These are phyloP conservation scores for Geotrichum citri-aurantii DNA, from an alignment of 1,139 yeast genomes.

Conservation along the genomic window DNA sequence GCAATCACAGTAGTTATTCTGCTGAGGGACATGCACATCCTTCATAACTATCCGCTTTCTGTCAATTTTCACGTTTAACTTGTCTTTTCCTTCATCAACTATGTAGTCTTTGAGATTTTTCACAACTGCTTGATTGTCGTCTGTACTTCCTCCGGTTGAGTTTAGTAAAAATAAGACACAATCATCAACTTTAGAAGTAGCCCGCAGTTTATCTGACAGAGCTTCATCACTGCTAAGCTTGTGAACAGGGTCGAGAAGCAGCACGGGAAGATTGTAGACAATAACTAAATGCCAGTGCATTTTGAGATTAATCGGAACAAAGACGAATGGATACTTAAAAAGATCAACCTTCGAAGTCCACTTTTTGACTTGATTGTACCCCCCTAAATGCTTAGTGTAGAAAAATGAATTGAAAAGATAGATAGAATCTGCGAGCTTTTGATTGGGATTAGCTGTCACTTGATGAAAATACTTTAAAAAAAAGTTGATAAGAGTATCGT, in stretches of 20 bases:
- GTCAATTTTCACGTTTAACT: constrained; percentile 45
- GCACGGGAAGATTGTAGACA: constrained; percentile 28
- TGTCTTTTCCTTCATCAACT: constrained; percentile 63
- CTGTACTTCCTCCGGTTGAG: constrained; percentile 44
- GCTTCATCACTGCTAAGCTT: background rate
- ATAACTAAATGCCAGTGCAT: constrained; percentile 80
- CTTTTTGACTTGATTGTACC: constrained; percentile 60
- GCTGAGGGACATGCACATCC: constrained; percentile 67
- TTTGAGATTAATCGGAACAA: constrained; percentile 77
- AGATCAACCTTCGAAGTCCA: constrained; percentile 77
- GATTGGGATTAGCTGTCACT: constrained; percentile 11
- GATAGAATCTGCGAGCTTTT: constrained; percentile 35
- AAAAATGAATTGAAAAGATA: constrained; percentile 81
- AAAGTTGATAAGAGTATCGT: constrained; percentile 41
- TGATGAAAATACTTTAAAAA: constrained; percentile 31
- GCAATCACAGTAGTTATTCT: constrained; percentile 86
- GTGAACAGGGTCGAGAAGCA: constrained; percentile 11
- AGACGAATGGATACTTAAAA: constrained; percentile 53
- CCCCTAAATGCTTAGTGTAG: constrained; percentile 39
- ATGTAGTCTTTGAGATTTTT: constrained; percentile 57
- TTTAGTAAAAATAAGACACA: constrained; percentile 59
- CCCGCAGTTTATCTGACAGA: background rate
- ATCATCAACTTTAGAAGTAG: background rate
- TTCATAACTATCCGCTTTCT: constrained; percentile 40
- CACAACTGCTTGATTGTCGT: constrained; percentile 48